Evolutionary conservation across 805 yeast species (phyloP).

Genomic region (Kazachstania psychrophila): DNA sequence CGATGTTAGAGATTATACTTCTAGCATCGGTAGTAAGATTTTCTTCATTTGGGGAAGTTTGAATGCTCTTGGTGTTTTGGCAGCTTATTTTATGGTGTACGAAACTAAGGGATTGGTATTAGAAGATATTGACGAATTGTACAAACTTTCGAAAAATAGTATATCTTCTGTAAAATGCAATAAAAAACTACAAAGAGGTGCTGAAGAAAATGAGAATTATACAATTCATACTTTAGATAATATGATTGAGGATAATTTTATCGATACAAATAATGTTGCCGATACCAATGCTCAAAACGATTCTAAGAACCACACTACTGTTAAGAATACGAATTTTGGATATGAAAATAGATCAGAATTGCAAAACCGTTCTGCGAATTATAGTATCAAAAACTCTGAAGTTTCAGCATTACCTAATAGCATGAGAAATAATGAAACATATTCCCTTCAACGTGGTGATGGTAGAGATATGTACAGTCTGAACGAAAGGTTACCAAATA

Average conservation of each 20-base stretch:
- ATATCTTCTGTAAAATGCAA: constrained; percentile 40
- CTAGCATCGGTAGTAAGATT: constrained; percentile 59
- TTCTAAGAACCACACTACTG: too few species aligned
- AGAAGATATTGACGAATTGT: constrained; percentile 76
- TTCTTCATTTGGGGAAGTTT: constrained; percentile 76
- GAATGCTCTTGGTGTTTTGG: constrained; percentile 48
- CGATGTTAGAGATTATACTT: constrained; percentile 58
- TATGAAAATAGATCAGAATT: too few species aligned
- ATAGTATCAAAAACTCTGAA: too few species aligned
- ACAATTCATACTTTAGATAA: too few species aligned
- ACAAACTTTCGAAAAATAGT: constrained; percentile 49
- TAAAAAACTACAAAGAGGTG: constrained; percentile 12
- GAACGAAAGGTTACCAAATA: not conserved
- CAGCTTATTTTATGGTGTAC: constrained; percentile 59
- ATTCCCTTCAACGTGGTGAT: too few species aligned
- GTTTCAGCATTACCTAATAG: too few species aligned
- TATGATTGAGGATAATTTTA: too few species aligned
- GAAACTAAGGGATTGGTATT: constrained; percentile 73
- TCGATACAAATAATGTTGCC: too few species aligned
- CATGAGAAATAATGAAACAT: too few species aligned
- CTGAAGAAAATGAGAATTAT: not conserved
- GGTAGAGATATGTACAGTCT: not conserved
- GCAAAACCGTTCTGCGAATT: too few species aligned
- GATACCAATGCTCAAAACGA: too few species aligned
- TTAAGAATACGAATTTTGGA: too few species aligned